Base-by-base conservation (phyloP, 192 early-diverging fungal genomes). In the Podochytrium sp. region DNA sequence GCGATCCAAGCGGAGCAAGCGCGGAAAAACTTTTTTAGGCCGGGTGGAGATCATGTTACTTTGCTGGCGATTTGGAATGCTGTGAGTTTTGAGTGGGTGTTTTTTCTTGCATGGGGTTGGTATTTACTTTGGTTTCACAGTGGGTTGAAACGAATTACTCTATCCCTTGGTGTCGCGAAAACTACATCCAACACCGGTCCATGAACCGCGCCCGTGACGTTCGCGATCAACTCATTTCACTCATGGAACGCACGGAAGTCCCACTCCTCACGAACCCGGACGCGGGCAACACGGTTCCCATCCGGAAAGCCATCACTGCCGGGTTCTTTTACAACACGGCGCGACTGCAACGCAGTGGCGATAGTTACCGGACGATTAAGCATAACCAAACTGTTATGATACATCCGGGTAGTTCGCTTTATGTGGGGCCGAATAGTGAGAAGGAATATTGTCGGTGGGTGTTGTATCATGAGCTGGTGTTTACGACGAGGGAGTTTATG, bases 251-350 rank as follows among this genome's bases (percentile, higher is more conserved):
- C 2, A 83, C 81, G 1, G 97, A 99, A 75, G 92, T 98, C 0
- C 81, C 87, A 29, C 81, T 96, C 49, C 78, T 94, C 20, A 74
- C 89, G n/a, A 96, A 93, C 52, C 87, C 91, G 3, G 92, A 98
- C 63, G 91, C 96, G 16, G 82, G 79, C 34, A 95, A 97, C 68
- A 94, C 92, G 0, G 82, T 89, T 0, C 93, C 92, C 25, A 93
- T 99, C 41, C 93, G 92, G 66, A 99, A 97, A 80, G 90, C 96
- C 18, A 81, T 99, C 52, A 91, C 94, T 3, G 82, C 97, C 2
- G 97, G 97, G 2, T 99, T 95, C 82, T 99, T 99, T 78, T 96
- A 95, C 83, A 93, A 99, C 83, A 90, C 92, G 33, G 94, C 94
- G 2, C 80, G 92, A 42, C 75, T 98, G 25, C 90, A 91, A 40